Evolutionary conservation across 139 green algal species (phyloP).

Genomic region (Picochlorum costavermella): DNA sequence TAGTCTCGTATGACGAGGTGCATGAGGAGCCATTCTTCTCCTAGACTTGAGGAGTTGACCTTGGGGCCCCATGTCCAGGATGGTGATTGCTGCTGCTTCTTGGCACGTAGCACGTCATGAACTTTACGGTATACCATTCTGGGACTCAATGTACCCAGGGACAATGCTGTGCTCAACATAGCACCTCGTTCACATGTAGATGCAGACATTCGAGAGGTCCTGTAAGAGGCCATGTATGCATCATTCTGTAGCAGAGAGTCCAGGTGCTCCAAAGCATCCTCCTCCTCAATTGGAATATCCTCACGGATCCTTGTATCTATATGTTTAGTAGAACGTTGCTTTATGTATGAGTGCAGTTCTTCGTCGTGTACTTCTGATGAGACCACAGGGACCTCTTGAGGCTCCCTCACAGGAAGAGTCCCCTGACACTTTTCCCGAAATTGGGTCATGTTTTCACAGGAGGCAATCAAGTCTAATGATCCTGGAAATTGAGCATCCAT

Average conservation of each 20-base stretch:
- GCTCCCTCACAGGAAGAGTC: too few relatives aligned
- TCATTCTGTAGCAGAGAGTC: slow-evolving; percentile 8
- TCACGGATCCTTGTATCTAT: neutral
- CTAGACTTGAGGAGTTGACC: slow-evolving; percentile 5
- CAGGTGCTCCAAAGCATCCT: slow-evolving; percentile 11
- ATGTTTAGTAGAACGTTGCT: neutral
- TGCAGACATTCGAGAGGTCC: slow-evolving; percentile 1
- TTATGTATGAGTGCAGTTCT: too few relatives aligned
- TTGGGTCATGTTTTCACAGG: too few relatives aligned
- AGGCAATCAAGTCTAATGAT: too few relatives aligned
- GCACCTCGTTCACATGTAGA: slow-evolving; percentile 44
- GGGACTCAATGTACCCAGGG: slow-evolving; percentile 60
- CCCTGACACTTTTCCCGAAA: too few relatives aligned
- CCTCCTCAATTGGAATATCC: slow-evolving; percentile 5
- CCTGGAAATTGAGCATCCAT: too few relatives aligned
- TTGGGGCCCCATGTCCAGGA: neutral
- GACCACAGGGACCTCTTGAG: too few relatives aligned
- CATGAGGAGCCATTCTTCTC: slow-evolving; percentile 37
- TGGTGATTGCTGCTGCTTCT: neutral
- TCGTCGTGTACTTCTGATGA: too few relatives aligned
- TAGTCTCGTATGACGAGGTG: slow-evolving; percentile 55
- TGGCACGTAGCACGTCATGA: slow-evolving; percentile 1
- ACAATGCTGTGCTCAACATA: slow-evolving; percentile 64
- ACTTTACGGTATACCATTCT: slow-evolving; percentile 34
- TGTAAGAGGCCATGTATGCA: neutral